Base-by-base conservation (phyloP, 306 rosid species). In the Rubus idaeus region DNA sequence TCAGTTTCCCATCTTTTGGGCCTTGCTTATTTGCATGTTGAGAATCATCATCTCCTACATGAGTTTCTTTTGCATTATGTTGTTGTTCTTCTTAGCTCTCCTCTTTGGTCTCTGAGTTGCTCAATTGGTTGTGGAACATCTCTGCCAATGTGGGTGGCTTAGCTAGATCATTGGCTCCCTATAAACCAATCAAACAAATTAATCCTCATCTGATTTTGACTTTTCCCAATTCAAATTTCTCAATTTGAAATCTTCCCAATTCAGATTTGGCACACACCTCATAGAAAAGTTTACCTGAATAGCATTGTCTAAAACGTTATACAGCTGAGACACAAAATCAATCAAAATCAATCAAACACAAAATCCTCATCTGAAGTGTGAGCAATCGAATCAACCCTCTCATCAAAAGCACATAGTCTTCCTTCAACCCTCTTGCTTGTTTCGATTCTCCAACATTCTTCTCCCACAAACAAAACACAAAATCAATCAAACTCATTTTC, bases 321-420 rank as follows among this genome's bases (percentile, higher is more conserved):
- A n/a, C n/a, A n/a, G n/a, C n/a, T n/a, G n/a, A n/a, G n/a, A n/a
- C n/a, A n/a, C n/a, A n/a, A n/a, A n/a, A n/a, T n/a, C n/a, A n/a
- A n/a, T n/a, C n/a, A n/a, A n/a, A n/a, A n/a, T n/a, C n/a, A n/a
- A n/a, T n/a, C n/a, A n/a, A n/a, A n/a, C n/a, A n/a, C n/a, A n/a
- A n/a, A n/a, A n/a, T n/a, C n/a, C n/a, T n/a, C n/a, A n/a, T n/a
- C n/a, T n/a, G n/a, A 40, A 84, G 98, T 90, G 72, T 88, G 79
- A 44, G 96, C 84, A 65, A 96, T 81, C 10, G 98, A 92, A 63
- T 92, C 97, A 95, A 95, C 50, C 99, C 99, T 86, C 98, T 82
- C 11, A 95, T 77, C 78, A 92, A 83, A 69, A 92, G 90, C 89
- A 87, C 40, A 0, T 97, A 83, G 68, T 90, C 94, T 71, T 92